Conservation (phyloP, 2,329 filamentous ascomycete genomes). For the Periconia macrospinosa region DNA sequence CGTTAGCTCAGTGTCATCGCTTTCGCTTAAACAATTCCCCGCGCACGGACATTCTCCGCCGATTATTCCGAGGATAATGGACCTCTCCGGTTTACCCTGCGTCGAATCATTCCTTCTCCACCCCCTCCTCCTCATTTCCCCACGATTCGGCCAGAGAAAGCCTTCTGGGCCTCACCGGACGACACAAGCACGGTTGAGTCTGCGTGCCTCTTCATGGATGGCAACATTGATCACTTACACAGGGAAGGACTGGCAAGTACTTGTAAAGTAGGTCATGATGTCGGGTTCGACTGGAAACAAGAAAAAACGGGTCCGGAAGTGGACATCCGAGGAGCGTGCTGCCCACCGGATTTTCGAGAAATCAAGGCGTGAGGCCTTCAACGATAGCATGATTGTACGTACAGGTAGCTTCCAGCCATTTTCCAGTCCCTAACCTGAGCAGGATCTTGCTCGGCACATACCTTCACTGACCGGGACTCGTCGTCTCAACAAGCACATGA, state of each 20-base stretch:
- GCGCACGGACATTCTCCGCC: background rate
- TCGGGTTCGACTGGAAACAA: conserved; percentile 2
- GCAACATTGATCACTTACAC: background rate
- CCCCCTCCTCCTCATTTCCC: background rate
- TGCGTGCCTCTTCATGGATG: background rate
- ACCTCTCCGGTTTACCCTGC: background rate
- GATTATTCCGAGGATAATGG: background rate
- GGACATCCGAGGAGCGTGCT: conserved; percentile 23
- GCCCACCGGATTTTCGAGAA: conserved; percentile 26
- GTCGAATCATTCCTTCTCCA: background rate
- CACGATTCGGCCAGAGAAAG: too few species aligned
- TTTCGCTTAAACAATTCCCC: background rate
- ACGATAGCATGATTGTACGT: conserved; percentile 22
- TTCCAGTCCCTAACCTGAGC: background rate
- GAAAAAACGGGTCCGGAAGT: conserved; percentile 20
- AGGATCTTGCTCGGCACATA: conserved; percentile 24
- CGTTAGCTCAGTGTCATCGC: background rate
- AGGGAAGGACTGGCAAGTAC: background rate
- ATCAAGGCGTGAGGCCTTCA: conserved; percentile 22
- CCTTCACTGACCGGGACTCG: conserved; percentile 14
- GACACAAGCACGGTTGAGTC: too few species aligned
- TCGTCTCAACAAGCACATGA: conserved; percentile 24
- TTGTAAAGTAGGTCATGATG: background rate
- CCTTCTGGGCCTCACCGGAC: too few species aligned
- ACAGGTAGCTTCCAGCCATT: background rate